Base-by-base conservation (phyloP, 2,329 filamentous ascomycete genomes). In the Botryotinia narcissicola region DNA sequence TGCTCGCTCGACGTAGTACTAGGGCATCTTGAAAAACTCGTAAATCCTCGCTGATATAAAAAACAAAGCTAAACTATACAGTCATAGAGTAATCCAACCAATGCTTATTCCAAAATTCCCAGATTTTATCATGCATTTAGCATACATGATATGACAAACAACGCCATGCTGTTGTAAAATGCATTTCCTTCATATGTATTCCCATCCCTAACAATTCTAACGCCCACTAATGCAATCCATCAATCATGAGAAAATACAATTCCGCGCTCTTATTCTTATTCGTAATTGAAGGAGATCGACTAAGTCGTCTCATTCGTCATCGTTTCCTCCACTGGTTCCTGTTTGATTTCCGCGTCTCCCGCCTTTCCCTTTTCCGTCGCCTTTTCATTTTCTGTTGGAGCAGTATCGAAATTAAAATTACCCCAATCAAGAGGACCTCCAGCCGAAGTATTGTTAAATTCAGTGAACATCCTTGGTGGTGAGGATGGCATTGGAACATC, bases 401-500 rank as follows among this genome's bases (percentile, higher is more conserved):
- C 48, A 40, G 63, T n/a, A 54, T 57, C 71, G 18, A 72, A 61
- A 12, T 32, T 20, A 40, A 68, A 72, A 32, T 68, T 68, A 16
- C 67, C 62, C 70, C 71, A 72, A 44, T 72, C 40, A 37, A 72
- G 14, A 48, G 54, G 16, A 29, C 40, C 71, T n/a, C 32, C 71
- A 4, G 54, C 59, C 1, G 62, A 32, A 16, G 71, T 59, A 44
- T 72, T 60, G 44, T 46, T 48, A 22, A 72, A 81, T 10, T 79
- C 70, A 59, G 77, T 77, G 72, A 84, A 83, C 69, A 81, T 79
- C 20, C 79, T 78, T 42, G 84, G 84, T 35, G 84, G 84, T 37
- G 83, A 84, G 74, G 82, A 84, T 51, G 84, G 84, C 83, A 86
- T 85, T 8, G 82, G 82, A 57, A 81, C 79, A 78, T 84, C 83